Percentiles rank a stretch among this genome's conserved stretches.
phyloP scores from a whole-genome alignment of 345 rosid genomes.

The Chamaenerion angustifolium region DNA sequence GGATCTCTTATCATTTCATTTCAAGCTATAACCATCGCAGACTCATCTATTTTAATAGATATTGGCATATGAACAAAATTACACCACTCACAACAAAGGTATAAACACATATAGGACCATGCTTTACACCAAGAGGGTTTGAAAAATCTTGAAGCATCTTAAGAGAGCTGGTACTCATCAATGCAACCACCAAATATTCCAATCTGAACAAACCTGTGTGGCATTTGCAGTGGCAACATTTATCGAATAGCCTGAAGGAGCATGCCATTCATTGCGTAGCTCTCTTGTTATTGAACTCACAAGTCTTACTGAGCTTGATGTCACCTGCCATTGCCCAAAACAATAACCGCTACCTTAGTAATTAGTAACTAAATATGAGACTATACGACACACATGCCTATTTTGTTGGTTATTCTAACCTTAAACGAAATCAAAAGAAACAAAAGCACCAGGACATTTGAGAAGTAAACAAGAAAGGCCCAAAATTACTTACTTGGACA shows the following conservation, averaged over 20 bases:
- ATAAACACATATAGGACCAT: no score
- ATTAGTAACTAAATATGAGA: neutral
- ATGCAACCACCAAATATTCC: neutral
- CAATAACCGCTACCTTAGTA: conserved; percentile 1
- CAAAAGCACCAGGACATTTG: neutral
- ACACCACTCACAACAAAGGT: no score
- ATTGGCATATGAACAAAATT: no score
- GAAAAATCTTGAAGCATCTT: no score
- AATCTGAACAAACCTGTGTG: conserved; percentile 48
- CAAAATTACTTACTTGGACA: conserved; percentile 46
- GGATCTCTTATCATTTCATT: no score
- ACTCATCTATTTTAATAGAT: no score
- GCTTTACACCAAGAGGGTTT: no score
- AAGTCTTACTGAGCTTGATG: conserved; percentile 76
- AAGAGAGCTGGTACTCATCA: neutral
- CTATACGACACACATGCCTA: no score
- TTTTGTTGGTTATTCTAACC: no score
- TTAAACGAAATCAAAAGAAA: neutral
- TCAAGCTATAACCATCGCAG: no score
- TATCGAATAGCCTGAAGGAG: conserved; percentile 62
- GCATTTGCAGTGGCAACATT: conserved; percentile 94
- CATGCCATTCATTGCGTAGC: conserved; percentile 61
- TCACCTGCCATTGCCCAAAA: conserved; percentile 35
- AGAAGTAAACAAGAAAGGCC: neutral
- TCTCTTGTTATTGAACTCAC: conserved; percentile 65